These are phyloP conservation scores for Powellomyces hirtus DNA, from an alignment of 192 early-diverging fungal genomes.

Conservation along the genomic window DNA sequence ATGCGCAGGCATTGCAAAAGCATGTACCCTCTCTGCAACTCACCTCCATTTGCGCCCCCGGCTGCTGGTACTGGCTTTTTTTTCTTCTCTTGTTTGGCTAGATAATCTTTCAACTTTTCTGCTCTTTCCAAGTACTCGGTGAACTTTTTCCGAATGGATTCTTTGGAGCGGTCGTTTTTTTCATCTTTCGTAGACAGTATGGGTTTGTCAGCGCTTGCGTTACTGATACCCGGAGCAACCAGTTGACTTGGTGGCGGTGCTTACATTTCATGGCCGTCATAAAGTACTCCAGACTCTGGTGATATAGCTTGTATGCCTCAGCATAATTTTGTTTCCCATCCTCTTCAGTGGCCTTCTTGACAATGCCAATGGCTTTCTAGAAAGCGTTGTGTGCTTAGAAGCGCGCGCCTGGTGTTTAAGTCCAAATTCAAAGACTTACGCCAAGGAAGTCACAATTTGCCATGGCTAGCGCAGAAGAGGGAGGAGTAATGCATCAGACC, in stretches of 20 bases:
- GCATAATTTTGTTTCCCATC: slow-evolving; percentile 87
- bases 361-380: slow-evolving; percentile 85
- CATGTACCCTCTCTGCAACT: background rate
- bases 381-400: background rate
- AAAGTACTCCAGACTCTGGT: slow-evolving; percentile 90
- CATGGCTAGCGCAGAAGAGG: no score
- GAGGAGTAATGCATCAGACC: no score
- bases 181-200: slow-evolving; percentile 63
- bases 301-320: slow-evolving; percentile 87
- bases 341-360: slow-evolving; percentile 89
- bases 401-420: background rate
- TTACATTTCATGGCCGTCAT: slow-evolving; percentile 92
- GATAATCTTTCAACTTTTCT: slow-evolving; percentile 88
- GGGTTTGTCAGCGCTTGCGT: no score
- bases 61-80: slow-evolving; percentile 65
- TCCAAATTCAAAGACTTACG: background rate
- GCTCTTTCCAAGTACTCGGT: slow-evolving; percentile 91
- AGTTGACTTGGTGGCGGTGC: no score
- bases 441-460: slow-evolving; percentile 8
- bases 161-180: slow-evolving; percentile 86
- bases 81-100: slow-evolving; percentile 72
- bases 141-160: slow-evolving; percentile 83
- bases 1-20: no score
- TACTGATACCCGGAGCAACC: no score
- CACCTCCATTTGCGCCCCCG: slow-evolving; percentile 34